Base-by-base conservation (phyloP, 1,284 basidiomycete species). In the Naganishia liquefaciens region DNA sequence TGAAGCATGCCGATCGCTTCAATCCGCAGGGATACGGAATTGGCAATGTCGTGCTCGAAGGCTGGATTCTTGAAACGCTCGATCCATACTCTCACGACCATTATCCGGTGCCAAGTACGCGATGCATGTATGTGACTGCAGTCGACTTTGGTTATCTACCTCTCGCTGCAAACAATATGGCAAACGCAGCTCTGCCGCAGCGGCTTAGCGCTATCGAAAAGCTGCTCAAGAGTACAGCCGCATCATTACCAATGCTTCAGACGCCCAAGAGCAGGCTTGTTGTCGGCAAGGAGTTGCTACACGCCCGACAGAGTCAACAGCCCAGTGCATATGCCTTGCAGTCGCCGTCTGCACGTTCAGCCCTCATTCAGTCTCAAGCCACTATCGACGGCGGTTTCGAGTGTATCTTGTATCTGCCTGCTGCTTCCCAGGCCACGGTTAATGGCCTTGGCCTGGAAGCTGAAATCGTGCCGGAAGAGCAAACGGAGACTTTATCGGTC, bases 51-150 rank as follows among this genome's bases (percentile, higher is more conserved):
- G 87, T 91, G 68, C 81, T 99, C 3, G 93, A 98, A 71, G 95
- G 91, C 0, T 99, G 96, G 96, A 88, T 97, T 50, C 79, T 97
- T 70, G 93, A 99, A 80, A 98, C 94, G 1, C 83, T 99, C 50
- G 95, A 99, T 75, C 95, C 96, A 0, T 99, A 99, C 76, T 91
- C 91, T 49, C 88, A 89, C 66, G 93, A 96, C 76, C 93, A 92
- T 71, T 95, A 94, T 75, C 86, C 91, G 17, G 97, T 99, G 51
- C 95, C 95, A 0, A 97, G 93, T 2, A 93, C 95, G 27, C 82
- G 90, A 61, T 94, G 92, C 77, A 95, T 90, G 54, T 85, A 93
- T 68, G 83, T 97, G 46, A 87, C 90, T 5, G 89, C 92, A 0
- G 84, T 96, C 64, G 94, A 99, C 77, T 94, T 90, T 73, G 88